Evolutionary conservation across 2,329 filamentous ascomycete species (phyloP).

Genomic region (Curvularia spicifera): DNA sequence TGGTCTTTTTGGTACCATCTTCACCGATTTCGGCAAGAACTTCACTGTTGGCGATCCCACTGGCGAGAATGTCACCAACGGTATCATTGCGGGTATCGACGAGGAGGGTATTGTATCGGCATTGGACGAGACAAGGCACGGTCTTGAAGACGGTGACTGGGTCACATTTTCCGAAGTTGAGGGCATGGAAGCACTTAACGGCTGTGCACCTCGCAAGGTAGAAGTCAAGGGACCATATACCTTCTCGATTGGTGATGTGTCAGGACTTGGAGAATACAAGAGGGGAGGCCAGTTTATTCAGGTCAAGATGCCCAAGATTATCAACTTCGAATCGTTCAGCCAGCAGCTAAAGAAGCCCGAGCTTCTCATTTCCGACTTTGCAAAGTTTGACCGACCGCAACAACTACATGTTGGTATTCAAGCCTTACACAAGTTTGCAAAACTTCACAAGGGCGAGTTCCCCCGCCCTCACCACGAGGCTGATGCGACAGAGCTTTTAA

Average conservation of each 20-base stretch:
- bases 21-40: slow-evolving; percentile 95
- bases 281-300: slow-evolving; percentile 90
- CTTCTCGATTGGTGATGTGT: slow-evolving; percentile 95
- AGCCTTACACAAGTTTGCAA: slow-evolving; percentile 84
- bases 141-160: slow-evolving; percentile 93
- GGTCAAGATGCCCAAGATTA: slow-evolving; percentile 96
- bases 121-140: slow-evolving; percentile 92
- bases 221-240: slow-evolving; percentile 94
- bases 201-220: slow-evolving; percentile 83
- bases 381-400: slow-evolving; percentile 93
- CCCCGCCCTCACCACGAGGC: slow-evolving; percentile 83
- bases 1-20: slow-evolving; percentile 92
- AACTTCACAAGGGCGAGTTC: slow-evolving; percentile 71
- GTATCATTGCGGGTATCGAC: slow-evolving; percentile 89
- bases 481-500: slow-evolving; percentile 80
- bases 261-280: slow-evolving; percentile 83
- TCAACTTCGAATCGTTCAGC: slow-evolving; percentile 85
- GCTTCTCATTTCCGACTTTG: slow-evolving; percentile 90
- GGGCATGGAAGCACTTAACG: slow-evolving; percentile 89
- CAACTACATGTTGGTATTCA: slow-evolving; percentile 93
- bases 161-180: slow-evolving; percentile 93
- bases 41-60: slow-evolving; percentile 91
- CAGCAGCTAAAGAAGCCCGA: slow-evolving; percentile 84
- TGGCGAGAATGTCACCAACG: slow-evolving; percentile 83
- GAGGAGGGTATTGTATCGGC: slow-evolving; percentile 91